Evolutionary conservation across 306 rosid genomes (phyloP).

Genomic region (Vigna angularis): DNA sequence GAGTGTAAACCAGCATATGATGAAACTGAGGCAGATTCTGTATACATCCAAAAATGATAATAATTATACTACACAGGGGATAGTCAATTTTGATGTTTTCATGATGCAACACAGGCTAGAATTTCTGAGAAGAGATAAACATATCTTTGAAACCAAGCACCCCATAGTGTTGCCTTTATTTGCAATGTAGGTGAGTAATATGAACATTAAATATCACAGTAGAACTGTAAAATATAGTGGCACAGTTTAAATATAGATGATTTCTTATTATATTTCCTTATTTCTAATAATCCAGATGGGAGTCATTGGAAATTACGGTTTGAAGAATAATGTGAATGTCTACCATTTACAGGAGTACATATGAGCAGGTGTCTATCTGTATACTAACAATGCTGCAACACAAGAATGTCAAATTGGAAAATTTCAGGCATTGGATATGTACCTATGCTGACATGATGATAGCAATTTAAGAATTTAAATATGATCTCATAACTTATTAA

Average conservation of each 20-base stretch:
- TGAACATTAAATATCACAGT: background rate
- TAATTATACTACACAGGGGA: constrained; percentile 6
- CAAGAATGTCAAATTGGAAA: constrained; percentile 17
- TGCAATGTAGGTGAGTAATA: background rate
- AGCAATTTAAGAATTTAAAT: constrained; percentile 32
- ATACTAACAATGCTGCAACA: constrained; percentile 16
- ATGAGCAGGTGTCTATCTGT: constrained; percentile 12
- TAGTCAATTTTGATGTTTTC: constrained; percentile 17
- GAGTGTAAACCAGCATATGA: constrained; percentile 60
- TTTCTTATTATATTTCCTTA: background rate
- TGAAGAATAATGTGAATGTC: constrained; percentile 21
- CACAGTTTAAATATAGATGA: background rate
- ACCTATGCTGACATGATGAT: background rate
- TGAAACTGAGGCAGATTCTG: constrained; percentile 66
- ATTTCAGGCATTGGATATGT: constrained; percentile 4
- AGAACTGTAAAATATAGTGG: background rate
- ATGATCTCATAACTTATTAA: background rate
- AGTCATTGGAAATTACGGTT: background rate
- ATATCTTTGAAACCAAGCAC: constrained; percentile 15
- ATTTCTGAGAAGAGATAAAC: constrained; percentile 9
- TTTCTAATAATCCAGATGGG: background rate
- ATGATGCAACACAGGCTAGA: constrained; percentile 23
- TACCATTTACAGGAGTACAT: background rate
- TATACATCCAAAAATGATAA: constrained; percentile 8
- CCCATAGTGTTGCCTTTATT: background rate